Percentiles rank a stretch among this genome's conserved stretches.
These are phyloP conservation scores for Trapa incisa DNA, from an alignment of 345 rosid species.

Conservation along the genomic window DNA sequence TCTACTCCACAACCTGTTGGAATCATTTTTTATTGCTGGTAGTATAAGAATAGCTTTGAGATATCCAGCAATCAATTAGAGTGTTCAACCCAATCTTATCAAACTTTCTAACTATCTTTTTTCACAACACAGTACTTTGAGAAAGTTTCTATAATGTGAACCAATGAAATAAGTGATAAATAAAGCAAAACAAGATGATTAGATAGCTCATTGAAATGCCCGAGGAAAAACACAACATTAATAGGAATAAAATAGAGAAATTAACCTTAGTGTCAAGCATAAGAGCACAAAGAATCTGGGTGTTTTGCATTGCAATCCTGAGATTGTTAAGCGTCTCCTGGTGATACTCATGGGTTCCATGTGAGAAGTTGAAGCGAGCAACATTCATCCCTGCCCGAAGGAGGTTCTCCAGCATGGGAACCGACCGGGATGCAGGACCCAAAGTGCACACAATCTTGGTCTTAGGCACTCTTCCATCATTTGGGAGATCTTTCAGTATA, in stretches of 20 bases:
- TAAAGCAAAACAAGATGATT: no score
- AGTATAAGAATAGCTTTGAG: no score
- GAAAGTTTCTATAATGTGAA: no score
- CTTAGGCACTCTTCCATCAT: conserved; percentile 58
- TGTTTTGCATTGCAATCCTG: conserved; percentile 50
- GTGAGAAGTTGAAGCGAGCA: conserved; percentile 96
- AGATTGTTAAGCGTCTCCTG: conserved; percentile 77
- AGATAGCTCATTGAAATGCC: no score
- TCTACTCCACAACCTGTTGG: no score
- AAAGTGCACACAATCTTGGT: conserved; percentile 89
- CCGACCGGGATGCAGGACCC: conserved; percentile 87
- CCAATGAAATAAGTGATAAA: no score
- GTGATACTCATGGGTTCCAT: conserved; percentile 87
- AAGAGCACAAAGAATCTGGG: conserved; percentile 57
- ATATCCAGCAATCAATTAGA: no score
- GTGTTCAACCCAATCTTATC: no score
- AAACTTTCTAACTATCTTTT: no score
- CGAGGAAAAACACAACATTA: neutral
- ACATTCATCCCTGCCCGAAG: conserved; percentile 91
- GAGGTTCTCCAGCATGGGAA: conserved; percentile 79
- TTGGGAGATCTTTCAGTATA: conserved; percentile 43
- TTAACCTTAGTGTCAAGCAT: conserved; percentile 74
- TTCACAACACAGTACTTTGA: no score
- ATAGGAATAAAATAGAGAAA: neutral
- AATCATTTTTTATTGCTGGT: no score